Percentiles rank a stretch among this genome's conserved stretches.
Conservation (phyloP, 108 stramenopile genomes). For the Cyclostephanos invisitatus region DNA sequence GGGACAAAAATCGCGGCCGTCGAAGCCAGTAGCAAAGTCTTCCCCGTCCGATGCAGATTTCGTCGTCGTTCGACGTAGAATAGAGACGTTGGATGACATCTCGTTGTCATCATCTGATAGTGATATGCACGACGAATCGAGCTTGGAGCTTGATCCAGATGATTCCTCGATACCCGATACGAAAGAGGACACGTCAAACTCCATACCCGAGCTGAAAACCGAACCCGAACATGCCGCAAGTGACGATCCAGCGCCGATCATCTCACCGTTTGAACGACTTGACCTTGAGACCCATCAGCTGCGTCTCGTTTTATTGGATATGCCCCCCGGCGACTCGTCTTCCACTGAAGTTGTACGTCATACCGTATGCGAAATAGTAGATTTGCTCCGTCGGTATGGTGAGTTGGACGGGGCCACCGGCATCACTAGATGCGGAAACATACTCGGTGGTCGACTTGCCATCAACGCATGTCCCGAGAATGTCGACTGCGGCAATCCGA, state of each 20-base stretch:
- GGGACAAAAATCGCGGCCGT: not conserved
- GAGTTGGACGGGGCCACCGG: conserved; percentile 37
- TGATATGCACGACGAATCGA: conserved; percentile 16
- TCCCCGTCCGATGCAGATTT: not conserved
- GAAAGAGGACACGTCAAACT: conserved; percentile 2
- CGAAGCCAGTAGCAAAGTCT: not conserved
- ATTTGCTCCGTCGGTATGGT: conserved; percentile 29
- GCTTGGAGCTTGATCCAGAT: not conserved
- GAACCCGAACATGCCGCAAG: not conserved
- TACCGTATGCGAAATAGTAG: conserved; percentile 18
- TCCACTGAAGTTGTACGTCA: conserved; percentile 27
- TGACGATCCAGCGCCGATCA: not conserved
- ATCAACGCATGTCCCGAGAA: not conserved
- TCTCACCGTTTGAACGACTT: conserved; percentile 14
- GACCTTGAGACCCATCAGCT: conserved; percentile 28
- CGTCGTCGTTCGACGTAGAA: conserved; percentile 18
- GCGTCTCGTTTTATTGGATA: conserved; percentile 20
- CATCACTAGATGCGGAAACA: conserved; percentile 36
- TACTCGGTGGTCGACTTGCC: conserved; percentile 8
- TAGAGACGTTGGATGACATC: conserved; percentile 23
- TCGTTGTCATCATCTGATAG: conserved; percentile 27
- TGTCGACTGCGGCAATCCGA: not conserved
- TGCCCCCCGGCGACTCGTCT: conserved; percentile 33
- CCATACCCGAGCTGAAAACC: not conserved
- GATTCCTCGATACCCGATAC: not conserved